Evolutionary conservation across 1,139 yeast genomes (phyloP), one percentile per base, ranked within the genome.

Genomic region (Debaryomyces robertsiae): DNA sequence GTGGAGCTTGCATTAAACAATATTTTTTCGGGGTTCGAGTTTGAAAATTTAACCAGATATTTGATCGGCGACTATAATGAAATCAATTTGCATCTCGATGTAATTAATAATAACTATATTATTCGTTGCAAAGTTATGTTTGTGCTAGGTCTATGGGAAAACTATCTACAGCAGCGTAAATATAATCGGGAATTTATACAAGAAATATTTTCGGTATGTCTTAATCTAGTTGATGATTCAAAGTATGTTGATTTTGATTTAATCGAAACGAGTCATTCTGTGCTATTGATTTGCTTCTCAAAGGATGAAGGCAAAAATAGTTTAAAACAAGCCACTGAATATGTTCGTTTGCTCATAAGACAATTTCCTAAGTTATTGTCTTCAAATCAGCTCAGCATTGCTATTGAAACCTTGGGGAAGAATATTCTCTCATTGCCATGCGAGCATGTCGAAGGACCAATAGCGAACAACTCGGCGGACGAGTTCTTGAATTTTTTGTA

Each of bases 211-310:
- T 75, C 77, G 1, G 53, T 73, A 9, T 69, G 78, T 9, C 58
- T 71, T 36, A 63, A 63, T 29, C 62, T 79, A 38, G 71, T 76
- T 3, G 58, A 60, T 38, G 67, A 73, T 25, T 52, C 54, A 3
- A 51, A 44, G 25, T 56, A 66, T 14, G 32, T 46, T 6, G 61
- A 63, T 32, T 53, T 63, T 34, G 73, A 73, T 6, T 48, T 82
- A 4, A 60, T 81, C 4, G 94, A 85, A 54, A 79, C 84, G 0
- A 72, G 83, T 1, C 94, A 86, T 54, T 81, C 90, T 0, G 86
- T 83, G 0, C 64, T 83, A 47, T 63, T 85, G 28, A 67, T 75
- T 37, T 75, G 71, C 48, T 73, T 70, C 46, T 52, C 66, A 22
- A 58, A 57, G 31, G 51, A 49, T 19, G 46, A 51, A 16, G 52